phyloP scores from a whole-genome alignment of 2,329 filamentous ascomycete genomes.

The Colletotrichum falcatum region DNA sequence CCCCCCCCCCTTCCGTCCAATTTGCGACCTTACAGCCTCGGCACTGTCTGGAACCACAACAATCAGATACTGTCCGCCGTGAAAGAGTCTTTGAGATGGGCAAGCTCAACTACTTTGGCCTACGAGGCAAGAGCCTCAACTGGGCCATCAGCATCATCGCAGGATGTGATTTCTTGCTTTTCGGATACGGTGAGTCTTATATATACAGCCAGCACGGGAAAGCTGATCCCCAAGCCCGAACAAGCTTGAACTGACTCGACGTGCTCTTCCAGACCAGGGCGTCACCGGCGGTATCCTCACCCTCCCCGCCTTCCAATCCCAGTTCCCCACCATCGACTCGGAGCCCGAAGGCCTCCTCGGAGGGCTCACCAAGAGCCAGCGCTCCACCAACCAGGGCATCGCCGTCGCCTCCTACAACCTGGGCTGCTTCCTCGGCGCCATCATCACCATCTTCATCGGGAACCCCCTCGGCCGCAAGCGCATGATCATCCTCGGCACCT shows the following conservation, averaged over 20 bases:
- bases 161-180: constrained; percentile 77
- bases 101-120: constrained; percentile 67
- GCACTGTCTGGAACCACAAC: constrained; percentile 15
- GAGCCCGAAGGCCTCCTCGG: constrained; percentile 45
- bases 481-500: constrained; percentile 56
- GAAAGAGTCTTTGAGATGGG: constrained; percentile 38
- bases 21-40: constrained; percentile 20
- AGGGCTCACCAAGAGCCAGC: constrained; percentile 50
- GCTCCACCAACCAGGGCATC: constrained; percentile 66
- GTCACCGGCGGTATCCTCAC: constrained; percentile 83
- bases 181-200: constrained; percentile 62
- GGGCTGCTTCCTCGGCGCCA: constrained; percentile 67
- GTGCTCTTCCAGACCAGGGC: constrained; percentile 71
- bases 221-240: neutral
- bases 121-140: constrained; percentile 74
- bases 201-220: constrained; percentile 4
- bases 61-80: constrained; percentile 28
- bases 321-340: constrained; percentile 55
- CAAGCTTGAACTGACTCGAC: constrained; percentile 43
- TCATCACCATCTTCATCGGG: constrained; percentile 48
- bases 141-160: constrained; percentile 78
- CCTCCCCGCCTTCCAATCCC: constrained; percentile 68
- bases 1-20: too few relatives aligned
- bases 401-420: constrained; percentile 68
- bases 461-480: constrained; percentile 58